Evolutionary conservation across 306 rosid species (phyloP), one percentile per base, ranked within the genome.

Genomic region (Malus asiatica): DNA sequence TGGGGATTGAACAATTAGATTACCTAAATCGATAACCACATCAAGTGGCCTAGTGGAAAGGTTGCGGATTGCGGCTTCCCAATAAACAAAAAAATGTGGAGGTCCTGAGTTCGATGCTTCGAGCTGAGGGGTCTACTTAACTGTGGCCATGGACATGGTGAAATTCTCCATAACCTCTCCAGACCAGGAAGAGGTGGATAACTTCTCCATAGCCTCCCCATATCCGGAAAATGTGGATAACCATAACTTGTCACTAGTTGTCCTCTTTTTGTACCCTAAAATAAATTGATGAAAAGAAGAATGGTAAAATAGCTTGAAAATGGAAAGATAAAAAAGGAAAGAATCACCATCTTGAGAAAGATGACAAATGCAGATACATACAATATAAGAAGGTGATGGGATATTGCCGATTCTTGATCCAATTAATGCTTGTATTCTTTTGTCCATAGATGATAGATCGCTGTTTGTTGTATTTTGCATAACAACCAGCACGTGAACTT

Each of bases 401-500:
- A 67, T 73, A 57, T 57, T n/a, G 61, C 27, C 11, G 61, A n/a
- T 57, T 8, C 27, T 4, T 25, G 9, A 19, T 11, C 25, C 61
- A 8, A 35, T 35, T 16, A 59, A 11, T 60, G 27, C 25, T 60
- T 11, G 65, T 60, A 23, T 11, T 60, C 8, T 60, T 57, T n/a
- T n/a, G 14, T 25, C 6, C 25, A 19, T 19, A 20, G 25, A 57
- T 57, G 12, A 19, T 19, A 20, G 25, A 57, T 57, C 7, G 14
- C 33, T 10, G 6, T n/a, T 61, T 61, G 67, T 53, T 62, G 68
- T 33, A 48, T 16, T 68, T 65, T 29, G 53, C 29, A 29, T 5
- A 22, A 7, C 16, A 20, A 63, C 77, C 8, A 11, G 46, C 89
- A 74, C 85, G 91, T 85, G 91, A 88, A 69, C 68, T 22, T 53